Conservation (phyloP, 1,284 basidiomycete species). For the Ustilago bromivora region DNA sequence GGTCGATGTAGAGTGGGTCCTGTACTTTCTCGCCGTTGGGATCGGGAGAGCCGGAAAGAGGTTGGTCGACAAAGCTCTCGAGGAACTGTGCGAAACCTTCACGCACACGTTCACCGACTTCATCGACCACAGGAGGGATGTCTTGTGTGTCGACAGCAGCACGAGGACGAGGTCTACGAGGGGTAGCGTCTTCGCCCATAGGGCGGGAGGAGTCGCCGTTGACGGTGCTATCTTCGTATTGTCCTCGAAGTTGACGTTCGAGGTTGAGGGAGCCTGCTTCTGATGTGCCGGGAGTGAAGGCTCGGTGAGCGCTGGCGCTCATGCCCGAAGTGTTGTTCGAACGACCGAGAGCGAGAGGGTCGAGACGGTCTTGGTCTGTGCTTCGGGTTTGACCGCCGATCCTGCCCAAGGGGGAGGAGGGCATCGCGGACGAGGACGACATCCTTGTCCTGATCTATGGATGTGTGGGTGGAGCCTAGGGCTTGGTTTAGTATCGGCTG, state of each 20-base stretch:
- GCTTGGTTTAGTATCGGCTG: background rate
- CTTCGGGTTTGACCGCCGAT: constrained; percentile 36
- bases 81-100: constrained; percentile 91
- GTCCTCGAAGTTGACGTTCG: constrained; percentile 39
- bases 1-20: constrained; percentile 82
- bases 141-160: constrained; percentile 70
- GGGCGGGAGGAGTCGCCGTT: constrained; percentile 35
- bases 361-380: constrained; percentile 34
- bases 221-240: constrained; percentile 47
- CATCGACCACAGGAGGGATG: constrained; percentile 87
- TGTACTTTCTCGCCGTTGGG: constrained; percentile 70
- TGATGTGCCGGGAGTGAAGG: constrained; percentile 44
- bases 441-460: constrained; percentile 19
- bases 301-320: constrained; percentile 31
- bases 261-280: constrained; percentile 47
- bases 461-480: background rate
- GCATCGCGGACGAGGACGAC: constrained; percentile 56
- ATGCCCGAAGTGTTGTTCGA: constrained; percentile 35
- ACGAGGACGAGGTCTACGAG: constrained; percentile 44
- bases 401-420: constrained; percentile 53
- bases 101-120: constrained; percentile 90
- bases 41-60: constrained; percentile 72
- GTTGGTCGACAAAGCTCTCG: constrained; percentile 85
- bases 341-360: constrained; percentile 45
- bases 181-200: constrained; percentile 47